Evolutionary conservation across 768 basidiomycete genomes (phyloP), one percentile per base, ranked within the genome.

Genomic region (Kwoniella mangroviensis): DNA sequence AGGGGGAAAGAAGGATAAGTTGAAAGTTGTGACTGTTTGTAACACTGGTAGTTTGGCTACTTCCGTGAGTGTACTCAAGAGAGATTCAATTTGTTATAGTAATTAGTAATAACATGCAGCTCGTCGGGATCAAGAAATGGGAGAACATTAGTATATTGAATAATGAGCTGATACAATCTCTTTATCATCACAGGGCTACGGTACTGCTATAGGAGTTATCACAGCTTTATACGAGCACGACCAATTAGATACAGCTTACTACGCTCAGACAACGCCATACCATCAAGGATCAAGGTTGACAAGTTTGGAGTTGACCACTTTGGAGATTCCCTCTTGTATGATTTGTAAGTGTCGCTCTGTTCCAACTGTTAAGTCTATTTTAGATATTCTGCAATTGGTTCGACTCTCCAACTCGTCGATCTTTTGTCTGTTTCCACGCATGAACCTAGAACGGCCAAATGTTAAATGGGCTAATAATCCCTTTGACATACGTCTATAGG

Each of bases 21-120:
- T 97, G 68, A 94, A 92, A 79, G 88, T 96, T 21, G 85, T 97
- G 82, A 97, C 95, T 4, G 93, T 98, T 12, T 98, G 95, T 85
- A 98, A 98, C 82, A 98, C 95, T n/a, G 95, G 95, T 4, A 93
- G 91, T 24, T 86, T 98, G 72, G 95, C 96, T 1, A 97, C 94
- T 11, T 96, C 94, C 40, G 94, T 94, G 74, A 65, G 90, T 28
- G 28, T 28, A 4, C 3, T 28, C 28, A 5, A 28, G 28, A 28
- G 28, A 28, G 28, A 28, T 4, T 28, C 28, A 4, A 28, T 28
- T 28, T 28, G 28, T 28, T 28, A 4, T 5, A 28, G 28, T 28
- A 4, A 28, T 28, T 5, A 28, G 28, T 28, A 1, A 28, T 28
- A 4, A 28, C 4, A 28, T 5, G 28, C 28, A 28, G 28, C 28